These are phyloP conservation scores for Globisporangium alternatum DNA, from an alignment of 352 stramenopile species.

Conservation along the genomic window DNA sequence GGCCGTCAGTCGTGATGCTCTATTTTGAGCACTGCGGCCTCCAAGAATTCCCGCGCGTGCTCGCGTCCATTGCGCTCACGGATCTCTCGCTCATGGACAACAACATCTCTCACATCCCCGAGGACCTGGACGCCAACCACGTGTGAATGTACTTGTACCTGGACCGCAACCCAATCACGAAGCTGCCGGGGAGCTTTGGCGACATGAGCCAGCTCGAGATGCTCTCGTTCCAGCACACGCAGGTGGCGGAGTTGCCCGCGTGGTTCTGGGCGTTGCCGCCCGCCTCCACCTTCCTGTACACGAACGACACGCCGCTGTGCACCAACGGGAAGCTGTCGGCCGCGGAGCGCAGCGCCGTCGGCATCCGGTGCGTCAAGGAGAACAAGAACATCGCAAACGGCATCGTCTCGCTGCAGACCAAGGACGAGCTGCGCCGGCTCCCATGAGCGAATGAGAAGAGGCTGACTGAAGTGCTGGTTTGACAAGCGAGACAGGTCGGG, in stretches of 20 bases:
- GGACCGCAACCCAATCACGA: constrained; percentile 25
- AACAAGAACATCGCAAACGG: background rate
- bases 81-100: constrained; percentile 33
- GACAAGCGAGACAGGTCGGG: background rate
- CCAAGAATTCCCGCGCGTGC: constrained; percentile 17
- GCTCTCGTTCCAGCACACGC: constrained; percentile 6
- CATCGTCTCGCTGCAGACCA: background rate
- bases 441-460: background rate
- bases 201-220: background rate
- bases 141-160: constrained; percentile 30
- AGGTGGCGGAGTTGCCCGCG: constrained; percentile 1
- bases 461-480: background rate
- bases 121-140: constrained; percentile 9
- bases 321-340: background rate
- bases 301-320: constrained; percentile 4
- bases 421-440: constrained; percentile 6
- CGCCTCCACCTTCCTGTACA: background rate
- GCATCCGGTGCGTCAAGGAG: background rate
- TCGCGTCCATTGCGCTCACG: constrained; percentile 20
- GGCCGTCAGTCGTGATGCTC: constrained; percentile 25
- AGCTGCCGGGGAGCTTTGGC: constrained; percentile 7
- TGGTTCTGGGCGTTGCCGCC: background rate
- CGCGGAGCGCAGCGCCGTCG: background rate
- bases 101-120: constrained; percentile 22
- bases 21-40: constrained; percentile 31